Conservation (phyloP, 2,329 filamentous ascomycete species). For the Alternaria infectoria region DNA sequence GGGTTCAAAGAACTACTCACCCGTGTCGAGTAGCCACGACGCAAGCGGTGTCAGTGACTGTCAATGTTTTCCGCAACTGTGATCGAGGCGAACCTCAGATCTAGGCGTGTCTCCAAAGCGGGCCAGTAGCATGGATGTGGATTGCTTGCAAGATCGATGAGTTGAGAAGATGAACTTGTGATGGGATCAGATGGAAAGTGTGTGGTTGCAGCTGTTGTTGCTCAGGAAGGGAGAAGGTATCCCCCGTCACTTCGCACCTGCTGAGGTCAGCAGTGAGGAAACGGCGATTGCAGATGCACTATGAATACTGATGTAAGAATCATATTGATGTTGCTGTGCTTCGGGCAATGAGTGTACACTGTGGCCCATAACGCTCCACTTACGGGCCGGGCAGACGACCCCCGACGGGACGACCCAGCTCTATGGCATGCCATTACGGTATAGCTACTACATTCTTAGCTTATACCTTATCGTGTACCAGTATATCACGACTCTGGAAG, state of each 20-base stretch:
- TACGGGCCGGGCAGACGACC: not conserved
- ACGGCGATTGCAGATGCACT: not conserved
- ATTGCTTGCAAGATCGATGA: not conserved
- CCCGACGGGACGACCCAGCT: not conserved
- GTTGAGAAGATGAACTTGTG: not conserved
- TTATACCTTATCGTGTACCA: not conserved
- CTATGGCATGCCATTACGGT: too few relatives aligned
- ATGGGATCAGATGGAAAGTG: not conserved
- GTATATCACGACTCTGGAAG: not conserved
- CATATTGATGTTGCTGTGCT: not conserved
- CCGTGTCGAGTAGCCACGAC: not conserved
- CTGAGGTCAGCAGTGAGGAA: not conserved
- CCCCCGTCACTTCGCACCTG: not conserved
- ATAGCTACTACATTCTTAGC: not conserved
- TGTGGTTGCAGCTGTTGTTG: not conserved
- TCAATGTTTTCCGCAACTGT: not conserved
- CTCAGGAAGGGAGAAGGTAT: not conserved
- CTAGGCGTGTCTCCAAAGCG: not conserved
- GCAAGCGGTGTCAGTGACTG: not conserved
- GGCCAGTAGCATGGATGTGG: not conserved
- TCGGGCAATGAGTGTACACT: not conserved
- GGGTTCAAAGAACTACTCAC: not conserved
- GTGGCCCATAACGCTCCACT: not conserved
- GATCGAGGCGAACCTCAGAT: not conserved
- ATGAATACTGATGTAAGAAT: not conserved